A percentile compares a stretch with the other conserved stretches of the same genome.
These are phyloP conservation scores for Mycena haematopus DNA, from an alignment of 768 basidiomycete species.

Conservation along the genomic window DNA sequence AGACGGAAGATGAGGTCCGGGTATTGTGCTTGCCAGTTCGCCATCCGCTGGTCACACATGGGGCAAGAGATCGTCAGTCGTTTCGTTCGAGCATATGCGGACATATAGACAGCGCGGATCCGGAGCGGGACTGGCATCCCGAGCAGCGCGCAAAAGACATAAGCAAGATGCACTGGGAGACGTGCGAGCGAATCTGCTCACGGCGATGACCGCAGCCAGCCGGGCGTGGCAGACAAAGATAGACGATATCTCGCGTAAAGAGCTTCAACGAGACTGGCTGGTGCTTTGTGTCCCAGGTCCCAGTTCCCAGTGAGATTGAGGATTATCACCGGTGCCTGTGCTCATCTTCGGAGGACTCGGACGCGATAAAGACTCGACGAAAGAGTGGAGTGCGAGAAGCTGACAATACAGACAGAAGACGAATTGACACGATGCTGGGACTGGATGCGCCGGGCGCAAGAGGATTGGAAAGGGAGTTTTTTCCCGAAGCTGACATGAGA, in stretches of 20 bases:
- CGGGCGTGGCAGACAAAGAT: constrained; percentile 14
- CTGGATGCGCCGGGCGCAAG: neutral
- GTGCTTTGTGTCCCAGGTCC: no score
- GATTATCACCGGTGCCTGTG: no score
- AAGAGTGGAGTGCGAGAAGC: neutral
- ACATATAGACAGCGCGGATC: no score
- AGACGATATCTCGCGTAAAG: constrained; percentile 3
- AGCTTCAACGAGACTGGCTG: neutral
- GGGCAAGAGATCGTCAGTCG: no score
- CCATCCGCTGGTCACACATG: no score
- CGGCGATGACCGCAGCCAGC: constrained; percentile 10
- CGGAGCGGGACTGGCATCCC: neutral
- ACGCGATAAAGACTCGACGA: neutral
- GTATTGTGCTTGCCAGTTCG: no score
- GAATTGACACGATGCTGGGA: neutral
- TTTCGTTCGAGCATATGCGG: no score
- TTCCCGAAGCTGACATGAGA: constrained; percentile 13
- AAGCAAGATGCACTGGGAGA: neutral
- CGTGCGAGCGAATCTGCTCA: constrained; percentile 1
- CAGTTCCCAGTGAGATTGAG: no score
- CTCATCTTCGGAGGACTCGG: constrained; percentile 18
- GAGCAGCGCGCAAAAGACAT: constrained; percentile 20
- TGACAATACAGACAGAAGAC: neutral
- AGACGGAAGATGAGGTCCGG: no score
- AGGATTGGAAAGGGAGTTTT: no score